Conservation (phyloP, 805 yeast species). For the Sugiyamaella boreocaroliniensis region DNA sequence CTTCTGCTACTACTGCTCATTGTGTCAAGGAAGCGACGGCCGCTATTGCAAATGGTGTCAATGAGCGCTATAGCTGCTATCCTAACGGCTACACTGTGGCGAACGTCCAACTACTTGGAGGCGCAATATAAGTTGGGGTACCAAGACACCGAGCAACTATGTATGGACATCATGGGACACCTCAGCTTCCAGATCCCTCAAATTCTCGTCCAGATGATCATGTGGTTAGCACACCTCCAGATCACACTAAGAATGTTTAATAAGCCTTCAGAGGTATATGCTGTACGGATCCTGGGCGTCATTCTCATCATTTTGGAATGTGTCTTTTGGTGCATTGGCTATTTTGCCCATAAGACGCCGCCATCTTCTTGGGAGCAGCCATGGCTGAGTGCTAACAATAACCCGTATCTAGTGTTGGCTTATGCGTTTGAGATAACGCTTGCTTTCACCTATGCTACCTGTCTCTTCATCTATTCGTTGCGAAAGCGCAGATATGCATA, state of each 20-base stretch:
- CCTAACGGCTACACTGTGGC: conserved; percentile 45
- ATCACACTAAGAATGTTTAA: conserved; percentile 38
- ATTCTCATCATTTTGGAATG: conserved; percentile 29
- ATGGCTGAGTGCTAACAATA: not conserved
- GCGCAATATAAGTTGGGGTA: conserved; percentile 47
- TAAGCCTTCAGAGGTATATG: conserved; percentile 29
- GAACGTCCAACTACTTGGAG: conserved; percentile 41
- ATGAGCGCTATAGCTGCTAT: conserved; percentile 51
- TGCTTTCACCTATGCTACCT: conserved; percentile 30
- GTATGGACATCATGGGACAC: conserved; percentile 34
- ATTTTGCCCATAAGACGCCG: conserved; percentile 12
- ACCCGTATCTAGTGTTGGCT: conserved; percentile 21
- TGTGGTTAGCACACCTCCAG: conserved; percentile 51
- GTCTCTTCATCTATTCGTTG: conserved; percentile 35
- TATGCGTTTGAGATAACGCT: conserved; percentile 29
- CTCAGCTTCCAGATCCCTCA: conserved; percentile 35
- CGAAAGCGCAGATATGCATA: conserved; percentile 41
- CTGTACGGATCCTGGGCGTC: conserved; percentile 31
- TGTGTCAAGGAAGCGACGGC: conserved; percentile 51
- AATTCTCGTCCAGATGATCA: conserved; percentile 38
- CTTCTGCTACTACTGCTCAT: conserved; percentile 54
- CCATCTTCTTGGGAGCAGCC: not conserved
- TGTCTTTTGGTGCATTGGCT: conserved; percentile 23
- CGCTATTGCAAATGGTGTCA: conserved; percentile 49
- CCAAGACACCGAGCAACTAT: conserved; percentile 45